Evolutionary conservation across 2,329 filamentous ascomycete genomes (phyloP), one percentile per base, ranked within the genome.

Genomic region (Blastomyces emzantsi): DNA sequence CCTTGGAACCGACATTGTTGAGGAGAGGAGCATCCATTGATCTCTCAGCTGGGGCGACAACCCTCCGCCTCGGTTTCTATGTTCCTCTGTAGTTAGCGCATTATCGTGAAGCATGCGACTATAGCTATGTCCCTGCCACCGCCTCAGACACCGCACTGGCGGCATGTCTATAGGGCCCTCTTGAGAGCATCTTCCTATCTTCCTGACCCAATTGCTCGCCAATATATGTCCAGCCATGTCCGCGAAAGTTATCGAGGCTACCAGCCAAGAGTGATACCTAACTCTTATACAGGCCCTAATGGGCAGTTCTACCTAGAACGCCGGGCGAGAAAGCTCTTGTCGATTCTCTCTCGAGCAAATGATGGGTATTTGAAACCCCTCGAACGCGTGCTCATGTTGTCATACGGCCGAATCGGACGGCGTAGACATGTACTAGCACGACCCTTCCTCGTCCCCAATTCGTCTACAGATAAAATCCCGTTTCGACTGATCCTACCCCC

Each of bases 101-200:
- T 33, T 22, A 39, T n/a, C 43, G 5, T 7, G 36, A 43, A 19
- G 15, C 41, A 30, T 45, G 43, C 22, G 11, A 19, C 22, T 47
- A 60, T 33, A 49, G 17, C 30, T 43, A 64, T 64, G 57, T 39
- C 51, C 3, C 57, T 41, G n/a, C 7, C n/a, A 17, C 33, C 51
- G 33, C n/a, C 39, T 17, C 49, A 41, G 47, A 58, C 55, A 6
- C 62, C 63, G 64, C 65, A 70, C 70, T 78, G 75, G 76, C 70
- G 69, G 39, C 80, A 82, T 69, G 73, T 85, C 56, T 77, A 84
- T 66, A 82, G 85, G 59, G 77, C 80, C 30, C 77, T 85, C 11
- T 79, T 87, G 49, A 81, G 85, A 64, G 82, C 87, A 74, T 79
- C 79, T 66, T 80, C 81, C 63, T 87, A 87, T 68, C 80, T 87